Conservation (phyloP, 2,329 filamentous ascomycete genomes). For the Drechslerella dactyloides region DNA sequence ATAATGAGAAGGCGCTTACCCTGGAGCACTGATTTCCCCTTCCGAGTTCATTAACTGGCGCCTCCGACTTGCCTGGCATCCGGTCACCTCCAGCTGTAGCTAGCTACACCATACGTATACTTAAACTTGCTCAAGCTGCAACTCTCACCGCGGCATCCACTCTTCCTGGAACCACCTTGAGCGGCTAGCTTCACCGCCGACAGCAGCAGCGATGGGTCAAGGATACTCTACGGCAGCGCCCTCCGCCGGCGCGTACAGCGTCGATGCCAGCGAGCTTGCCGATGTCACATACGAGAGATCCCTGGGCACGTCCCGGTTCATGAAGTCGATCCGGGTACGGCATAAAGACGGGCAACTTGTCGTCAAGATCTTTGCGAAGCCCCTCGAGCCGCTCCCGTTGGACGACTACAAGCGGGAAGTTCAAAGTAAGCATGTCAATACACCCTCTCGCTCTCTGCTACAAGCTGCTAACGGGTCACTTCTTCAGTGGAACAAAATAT, state of each 20-base stretch:
- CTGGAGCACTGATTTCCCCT: constrained; percentile 19
- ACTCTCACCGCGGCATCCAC: constrained; percentile 25
- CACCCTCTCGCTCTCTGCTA: constrained; percentile 44
- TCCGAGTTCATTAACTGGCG: constrained; percentile 36
- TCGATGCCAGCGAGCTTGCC: constrained; percentile 88
- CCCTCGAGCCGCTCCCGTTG: constrained; percentile 74
- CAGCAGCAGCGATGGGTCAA: constrained; percentile 76
- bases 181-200: constrained; percentile 53
- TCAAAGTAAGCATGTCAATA: constrained; percentile 65
- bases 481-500: constrained; percentile 75
- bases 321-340: constrained; percentile 92
- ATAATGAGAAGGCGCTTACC: constrained; percentile 33
- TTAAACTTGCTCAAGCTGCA: background rate
- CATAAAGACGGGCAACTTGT: constrained; percentile 90
- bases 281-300: constrained; percentile 92
- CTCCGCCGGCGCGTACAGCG: constrained; percentile 71
- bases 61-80: background rate
- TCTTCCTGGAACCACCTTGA: constrained; percentile 51
- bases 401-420: constrained; percentile 79
- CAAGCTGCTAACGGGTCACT: constrained; percentile 45
- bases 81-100: background rate
- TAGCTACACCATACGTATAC: too few relatives aligned
- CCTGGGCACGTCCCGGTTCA: constrained; percentile 88
- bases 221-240: constrained; percentile 75
- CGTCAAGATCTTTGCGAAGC: constrained; percentile 94